These are phyloP conservation scores for Chytriomyces sp. DNA, from an alignment of 192 early-diverging fungal genomes.

Conservation along the genomic window DNA sequence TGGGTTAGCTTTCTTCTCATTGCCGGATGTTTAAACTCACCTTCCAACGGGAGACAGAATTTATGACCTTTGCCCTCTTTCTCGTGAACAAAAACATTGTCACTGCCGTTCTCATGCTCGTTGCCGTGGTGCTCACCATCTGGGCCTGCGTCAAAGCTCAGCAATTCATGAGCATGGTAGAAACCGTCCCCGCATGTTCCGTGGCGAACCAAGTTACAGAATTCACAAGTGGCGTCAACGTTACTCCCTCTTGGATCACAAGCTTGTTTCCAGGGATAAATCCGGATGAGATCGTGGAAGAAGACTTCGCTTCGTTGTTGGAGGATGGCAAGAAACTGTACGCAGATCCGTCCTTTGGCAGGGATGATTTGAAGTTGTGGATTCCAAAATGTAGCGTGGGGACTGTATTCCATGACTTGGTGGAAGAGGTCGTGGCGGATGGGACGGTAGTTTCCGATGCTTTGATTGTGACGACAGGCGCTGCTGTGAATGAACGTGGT, in stretches of 20 bases:
- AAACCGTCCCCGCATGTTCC: constrained; percentile 28
- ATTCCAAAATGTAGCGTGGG: neutral
- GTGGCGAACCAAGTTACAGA: neutral
- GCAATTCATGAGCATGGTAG: constrained; percentile 59
- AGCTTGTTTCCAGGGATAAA: too few species aligned
- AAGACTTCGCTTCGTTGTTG: neutral
- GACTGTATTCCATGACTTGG: neutral
- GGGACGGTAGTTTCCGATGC: neutral
- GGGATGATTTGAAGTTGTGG: neutral
- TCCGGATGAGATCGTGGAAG: too few species aligned
- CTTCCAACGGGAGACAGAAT: constrained; percentile 44
- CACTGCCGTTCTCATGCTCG: constrained; percentile 45
- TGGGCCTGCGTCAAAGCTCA: constrained; percentile 56
- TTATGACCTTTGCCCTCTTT: constrained; percentile 74
- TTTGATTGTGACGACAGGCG: neutral
- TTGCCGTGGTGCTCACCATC: constrained; percentile 52
- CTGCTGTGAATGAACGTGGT: neutral
- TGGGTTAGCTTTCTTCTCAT: constrained; percentile 15
- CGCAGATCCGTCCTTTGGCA: neutral
- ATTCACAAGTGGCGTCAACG: neutral
- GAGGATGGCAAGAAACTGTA: neutral
- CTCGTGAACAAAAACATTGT: constrained; percentile 54
- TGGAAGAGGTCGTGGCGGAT: neutral
- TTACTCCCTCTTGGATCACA: neutral
- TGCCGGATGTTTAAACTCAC: neutral